Evolutionary conservation across 306 rosid species (phyloP).

Genomic region (Senna tora): DNA sequence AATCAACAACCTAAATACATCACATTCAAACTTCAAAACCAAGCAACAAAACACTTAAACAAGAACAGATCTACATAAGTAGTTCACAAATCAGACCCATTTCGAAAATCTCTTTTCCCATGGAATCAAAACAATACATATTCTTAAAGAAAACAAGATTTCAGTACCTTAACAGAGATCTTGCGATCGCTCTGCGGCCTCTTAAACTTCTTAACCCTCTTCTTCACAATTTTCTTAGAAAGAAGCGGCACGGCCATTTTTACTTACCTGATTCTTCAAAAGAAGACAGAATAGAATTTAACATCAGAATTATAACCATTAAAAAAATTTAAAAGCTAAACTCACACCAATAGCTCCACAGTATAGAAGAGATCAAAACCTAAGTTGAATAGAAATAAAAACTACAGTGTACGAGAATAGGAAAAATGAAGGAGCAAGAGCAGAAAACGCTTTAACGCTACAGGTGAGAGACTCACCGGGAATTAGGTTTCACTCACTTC

Average conservation of each 20-base stretch:
- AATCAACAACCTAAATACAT: background rate
- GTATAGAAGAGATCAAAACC: background rate
- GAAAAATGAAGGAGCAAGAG: background rate
- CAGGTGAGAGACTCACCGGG: background rate
- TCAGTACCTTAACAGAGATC: conserved; percentile 66
- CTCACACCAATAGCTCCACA: background rate
- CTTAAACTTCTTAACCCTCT: conserved; percentile 69
- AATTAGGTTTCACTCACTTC: conserved; percentile 7
- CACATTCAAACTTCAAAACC: background rate
- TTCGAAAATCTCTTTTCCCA: background rate
- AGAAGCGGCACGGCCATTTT: conserved; percentile 70
- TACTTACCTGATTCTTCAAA: background rate
- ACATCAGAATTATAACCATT: background rate
- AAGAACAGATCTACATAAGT: background rate
- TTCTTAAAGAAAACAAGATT: background rate
- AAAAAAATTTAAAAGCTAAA: background rate
- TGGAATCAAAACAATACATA: background rate
- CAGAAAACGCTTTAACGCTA: fast-evolving
- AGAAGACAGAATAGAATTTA: background rate
- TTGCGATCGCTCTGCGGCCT: conserved; percentile 73
- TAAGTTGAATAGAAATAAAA: background rate
- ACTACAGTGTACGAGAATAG: no score
- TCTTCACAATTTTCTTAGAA: conserved; percentile 68
- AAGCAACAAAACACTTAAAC: background rate
- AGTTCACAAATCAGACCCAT: background rate